phyloP scores from a whole-genome alignment of 306 rosid genomes.

The Cucurbita pepo region DNA sequence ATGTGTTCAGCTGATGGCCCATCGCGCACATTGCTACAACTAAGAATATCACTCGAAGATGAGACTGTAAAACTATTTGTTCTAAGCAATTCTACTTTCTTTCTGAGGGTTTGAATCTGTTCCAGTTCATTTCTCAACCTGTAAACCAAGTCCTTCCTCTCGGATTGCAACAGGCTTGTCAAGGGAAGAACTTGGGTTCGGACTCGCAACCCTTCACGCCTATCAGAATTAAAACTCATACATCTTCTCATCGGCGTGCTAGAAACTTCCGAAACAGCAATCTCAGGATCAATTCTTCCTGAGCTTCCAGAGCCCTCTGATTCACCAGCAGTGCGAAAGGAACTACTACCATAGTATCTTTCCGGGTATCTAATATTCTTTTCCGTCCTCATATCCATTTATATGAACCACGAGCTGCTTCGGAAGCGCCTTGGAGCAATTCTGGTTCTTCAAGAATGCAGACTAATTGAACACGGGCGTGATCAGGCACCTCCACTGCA shows the following conservation, averaged over 20 bases:
- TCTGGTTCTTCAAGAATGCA: background rate
- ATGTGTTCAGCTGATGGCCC: conserved; percentile 20
- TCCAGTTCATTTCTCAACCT: conserved; percentile 55
- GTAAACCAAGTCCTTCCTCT: conserved; percentile 33
- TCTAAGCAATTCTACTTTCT: conserved; percentile 43
- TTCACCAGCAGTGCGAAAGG: conserved; percentile 37
- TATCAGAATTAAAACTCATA: conserved; percentile 36
- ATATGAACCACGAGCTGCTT: background rate
- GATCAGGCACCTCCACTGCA: background rate
- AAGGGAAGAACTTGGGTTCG: conserved; percentile 38
- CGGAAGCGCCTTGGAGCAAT: background rate
- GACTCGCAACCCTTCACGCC: conserved; percentile 20
- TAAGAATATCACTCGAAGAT: conserved; percentile 62
- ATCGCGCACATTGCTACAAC: conserved; percentile 44
- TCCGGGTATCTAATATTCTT: conserved; percentile 36
- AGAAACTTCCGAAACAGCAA: conserved; percentile 58
- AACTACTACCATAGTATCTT: conserved; percentile 34
- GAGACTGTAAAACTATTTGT: conserved; percentile 39
- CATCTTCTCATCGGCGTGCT: conserved; percentile 40
- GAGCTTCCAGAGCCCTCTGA: conserved; percentile 78
- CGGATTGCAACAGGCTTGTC: conserved; percentile 27
- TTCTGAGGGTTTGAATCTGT: conserved; percentile 37
- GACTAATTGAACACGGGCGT: background rate
- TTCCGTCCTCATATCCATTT: conserved; percentile 15
- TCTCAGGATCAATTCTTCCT: conserved; percentile 47